Evolutionary conservation across 768 basidiomycete species (phyloP).

Genomic region (Rhodotorula babjevae): DNA sequence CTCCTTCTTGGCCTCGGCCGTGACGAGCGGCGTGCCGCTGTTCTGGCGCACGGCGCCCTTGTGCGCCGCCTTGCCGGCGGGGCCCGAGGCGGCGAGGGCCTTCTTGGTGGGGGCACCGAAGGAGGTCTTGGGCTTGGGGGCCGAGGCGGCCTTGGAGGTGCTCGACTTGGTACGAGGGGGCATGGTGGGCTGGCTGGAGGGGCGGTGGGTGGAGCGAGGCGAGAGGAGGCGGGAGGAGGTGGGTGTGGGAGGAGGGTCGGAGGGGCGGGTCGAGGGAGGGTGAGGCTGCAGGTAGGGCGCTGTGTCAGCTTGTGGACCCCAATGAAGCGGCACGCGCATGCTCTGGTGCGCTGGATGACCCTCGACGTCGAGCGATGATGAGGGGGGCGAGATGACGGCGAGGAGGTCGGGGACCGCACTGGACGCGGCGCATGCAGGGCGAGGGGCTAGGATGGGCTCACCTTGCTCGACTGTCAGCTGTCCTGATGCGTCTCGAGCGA

Average conservation of each 20-base stretch:
- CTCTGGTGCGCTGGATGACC: too few relatives aligned
- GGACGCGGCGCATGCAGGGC: too few relatives aligned
- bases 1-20: not conserved
- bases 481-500: too few relatives aligned
- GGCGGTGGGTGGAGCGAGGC: not conserved
- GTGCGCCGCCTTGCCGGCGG: not conserved
- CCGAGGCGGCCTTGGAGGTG: not conserved
- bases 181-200: not conserved
- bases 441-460: not conserved
- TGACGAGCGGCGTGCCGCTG: not conserved
- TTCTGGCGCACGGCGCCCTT: not conserved
- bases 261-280: too few relatives aligned
- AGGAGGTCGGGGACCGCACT: too few relatives aligned
- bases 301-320: too few relatives aligned
- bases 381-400: too few relatives aligned
- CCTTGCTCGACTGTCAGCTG: too few relatives aligned
- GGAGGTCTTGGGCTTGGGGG: not conserved
- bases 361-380: too few relatives aligned
- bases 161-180: constrained; percentile 1
- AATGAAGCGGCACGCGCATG: too few relatives aligned
- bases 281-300: too few relatives aligned
- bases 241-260: too few relatives aligned
- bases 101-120: constrained; percentile 12
- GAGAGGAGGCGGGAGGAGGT: not conserved
- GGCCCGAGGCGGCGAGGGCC: not conserved